Conservation (phyloP, 176 grass and related monocot genomes). For the Hsuehochloa calcarea region DNA sequence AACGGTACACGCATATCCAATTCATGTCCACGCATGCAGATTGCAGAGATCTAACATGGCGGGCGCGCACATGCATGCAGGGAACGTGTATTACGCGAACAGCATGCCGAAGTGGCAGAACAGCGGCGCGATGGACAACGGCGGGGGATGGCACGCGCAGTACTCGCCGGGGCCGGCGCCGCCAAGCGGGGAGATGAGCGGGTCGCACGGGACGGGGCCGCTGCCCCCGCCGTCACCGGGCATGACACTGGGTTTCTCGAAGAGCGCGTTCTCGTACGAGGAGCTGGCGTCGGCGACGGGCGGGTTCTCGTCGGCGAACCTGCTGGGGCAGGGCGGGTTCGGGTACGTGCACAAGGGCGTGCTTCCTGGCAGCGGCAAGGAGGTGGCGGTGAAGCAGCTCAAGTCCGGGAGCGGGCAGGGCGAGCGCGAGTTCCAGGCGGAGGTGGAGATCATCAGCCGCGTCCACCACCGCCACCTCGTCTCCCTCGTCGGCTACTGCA, state of each 20-base stretch:
- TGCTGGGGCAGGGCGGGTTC: conserved; percentile 91
- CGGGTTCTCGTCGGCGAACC: conserved; percentile 58
- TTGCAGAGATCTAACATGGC: not conserved
- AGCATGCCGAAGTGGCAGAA: conserved; percentile 48
- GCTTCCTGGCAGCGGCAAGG: conserved; percentile 69
- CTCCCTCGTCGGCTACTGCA: conserved; percentile 93
- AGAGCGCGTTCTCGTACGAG: conserved; percentile 84
- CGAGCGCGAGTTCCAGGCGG: conserved; percentile 97
- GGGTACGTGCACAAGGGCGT: conserved; percentile 84
- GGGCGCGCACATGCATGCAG: conserved; percentile 10
- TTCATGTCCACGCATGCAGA: not conserved
- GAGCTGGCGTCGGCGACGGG: conserved; percentile 66
- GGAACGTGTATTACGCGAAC: conserved; percentile 57
- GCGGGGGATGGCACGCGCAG: conserved; percentile 26
- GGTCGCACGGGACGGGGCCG: conserved; percentile 23
- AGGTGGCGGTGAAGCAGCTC: conserved; percentile 91
- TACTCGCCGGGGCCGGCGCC: conserved; percentile 15
- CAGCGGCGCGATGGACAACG: conserved; percentile 33
- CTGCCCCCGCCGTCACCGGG: conserved; percentile 49
- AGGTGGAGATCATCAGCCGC: conserved; percentile 98
- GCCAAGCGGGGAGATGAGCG: conserved; percentile 63
- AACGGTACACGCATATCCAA: conserved; percentile 24
- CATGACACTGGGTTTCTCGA: conserved; percentile 55
- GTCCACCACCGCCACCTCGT: conserved; percentile 97
- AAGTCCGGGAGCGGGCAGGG: conserved; percentile 94